Evolutionary conservation across 768 basidiomycete genomes (phyloP), one percentile per base, ranked within the genome.

Genomic region (Infundibulicybe gibba): DNA sequence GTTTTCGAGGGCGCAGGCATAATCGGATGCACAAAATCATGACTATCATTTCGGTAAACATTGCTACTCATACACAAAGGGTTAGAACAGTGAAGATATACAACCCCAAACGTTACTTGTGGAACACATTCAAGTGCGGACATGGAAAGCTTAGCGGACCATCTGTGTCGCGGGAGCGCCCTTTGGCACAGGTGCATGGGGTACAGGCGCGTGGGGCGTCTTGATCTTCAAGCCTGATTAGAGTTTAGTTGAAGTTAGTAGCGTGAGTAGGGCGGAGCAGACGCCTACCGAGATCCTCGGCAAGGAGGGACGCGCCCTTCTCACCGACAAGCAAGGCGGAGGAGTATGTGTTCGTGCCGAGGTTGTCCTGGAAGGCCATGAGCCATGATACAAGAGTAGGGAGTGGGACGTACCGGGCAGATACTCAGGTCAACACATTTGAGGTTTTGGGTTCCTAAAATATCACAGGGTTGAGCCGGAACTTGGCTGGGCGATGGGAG

Each of bases 261-360:
- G n/a, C n/a, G 25, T 8, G 25, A 8, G 25, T 25, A 25, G 25
- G 25, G 25, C 8, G 25, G 19, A 30, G 13, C 15, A 39, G 32
- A 32, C 25, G 14, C 39, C 71, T 53, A 81, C 82, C 83, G 40
- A 87, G 75, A 2, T 85, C 83, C 64, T 83, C 79, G 6, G 74
- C 71, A 34, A 87, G 59, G 37, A 87, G 60, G 53, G 71, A 66
- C 12, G 81, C 82, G 30, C 80, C 83, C 66, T 85, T 85, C 71
- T 86, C 83, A 25, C 84, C 83, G 33, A 85, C 79, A 30, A 85
- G 61, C 51, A 87, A 63, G 13, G 84, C 85, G 47, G 82, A 81
- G 30, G 82, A 85, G 67, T 85, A 85, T 5, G 83, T 85, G 70
- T 84, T 84, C 37, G 83, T 84, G 49, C 82, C 83, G 53, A 85